phyloP scores from a whole-genome alignment of 2,329 filamentous ascomycete species.

The Exophiala phaeomuriformis region DNA sequence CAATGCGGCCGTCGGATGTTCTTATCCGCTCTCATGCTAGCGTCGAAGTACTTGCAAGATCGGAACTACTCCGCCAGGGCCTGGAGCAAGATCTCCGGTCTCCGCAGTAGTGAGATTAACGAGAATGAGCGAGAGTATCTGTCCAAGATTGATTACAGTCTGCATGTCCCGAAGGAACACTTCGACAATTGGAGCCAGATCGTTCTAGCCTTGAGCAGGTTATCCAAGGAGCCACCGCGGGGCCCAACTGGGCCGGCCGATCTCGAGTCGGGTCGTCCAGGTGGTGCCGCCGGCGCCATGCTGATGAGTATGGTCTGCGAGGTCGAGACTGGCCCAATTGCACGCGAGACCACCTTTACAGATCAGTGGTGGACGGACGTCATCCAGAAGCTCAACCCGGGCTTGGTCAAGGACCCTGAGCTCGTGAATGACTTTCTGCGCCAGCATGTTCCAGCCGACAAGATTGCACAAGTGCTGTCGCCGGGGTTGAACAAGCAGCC shows the following conservation, averaged over 20 bases:
- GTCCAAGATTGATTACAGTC: slow-evolving; percentile 81
- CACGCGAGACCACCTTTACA: slow-evolving; percentile 4
- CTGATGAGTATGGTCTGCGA: slow-evolving; percentile 18
- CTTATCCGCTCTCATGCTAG: slow-evolving; percentile 83
- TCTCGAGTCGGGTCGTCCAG: slow-evolving; percentile 5
- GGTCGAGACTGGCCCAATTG: slow-evolving; percentile 10
- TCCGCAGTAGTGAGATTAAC: slow-evolving; percentile 89
- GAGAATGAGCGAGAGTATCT: slow-evolving; percentile 93
- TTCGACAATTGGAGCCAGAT: slow-evolving; percentile 94
- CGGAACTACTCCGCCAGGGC: slow-evolving; percentile 95
- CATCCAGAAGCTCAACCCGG: slow-evolving; percentile 16
- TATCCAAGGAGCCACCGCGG: slow-evolving; percentile 18
- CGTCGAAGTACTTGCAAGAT: slow-evolving; percentile 96
- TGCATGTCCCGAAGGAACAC: slow-evolving; percentile 81
- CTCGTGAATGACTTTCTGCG: slow-evolving; percentile 15
- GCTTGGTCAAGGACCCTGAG: slow-evolving; percentile 15
- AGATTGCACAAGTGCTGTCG: slow-evolving; percentile 1
- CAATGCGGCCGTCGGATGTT: slow-evolving; percentile 98
- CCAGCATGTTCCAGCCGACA: slow-evolving; percentile 9
- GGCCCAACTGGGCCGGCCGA: slow-evolving; percentile 2
- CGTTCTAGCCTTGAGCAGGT: slow-evolving; percentile 52
- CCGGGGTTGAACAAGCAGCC: slow-evolving; percentile 3
- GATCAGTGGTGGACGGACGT: slow-evolving; percentile 19
- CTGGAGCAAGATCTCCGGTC: slow-evolving; percentile 98
- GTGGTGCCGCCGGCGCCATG: slow-evolving; percentile 7